A percentile compares a stretch with the other conserved stretches of the same genome.
phyloP scores from a whole-genome alignment of 805 yeast species.

The Candida ipomoeae region DNA sequence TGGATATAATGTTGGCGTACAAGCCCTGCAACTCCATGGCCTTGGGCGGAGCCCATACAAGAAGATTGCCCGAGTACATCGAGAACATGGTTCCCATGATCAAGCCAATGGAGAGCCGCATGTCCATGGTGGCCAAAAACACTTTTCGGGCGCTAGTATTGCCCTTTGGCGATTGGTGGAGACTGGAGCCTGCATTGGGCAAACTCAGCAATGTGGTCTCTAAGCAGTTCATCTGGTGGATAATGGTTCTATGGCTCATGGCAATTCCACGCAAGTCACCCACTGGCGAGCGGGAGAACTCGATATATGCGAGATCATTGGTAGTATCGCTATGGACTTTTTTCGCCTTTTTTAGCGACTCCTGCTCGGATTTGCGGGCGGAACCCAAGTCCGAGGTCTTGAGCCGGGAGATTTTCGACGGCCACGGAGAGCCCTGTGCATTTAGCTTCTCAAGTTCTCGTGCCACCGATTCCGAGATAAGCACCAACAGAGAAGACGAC shows the following conservation, averaged over 20 bases:
- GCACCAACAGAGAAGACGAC: slow-evolving; percentile 72
- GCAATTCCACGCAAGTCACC: slow-evolving; percentile 94
- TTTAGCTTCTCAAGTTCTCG: slow-evolving; percentile 68
- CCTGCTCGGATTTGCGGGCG: slow-evolving; percentile 38
- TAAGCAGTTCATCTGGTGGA: slow-evolving; percentile 81
- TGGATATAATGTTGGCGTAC: slow-evolving; percentile 75
- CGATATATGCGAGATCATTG: slow-evolving; percentile 82
- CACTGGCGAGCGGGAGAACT: slow-evolving; percentile 82
- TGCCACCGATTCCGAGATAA: slow-evolving; percentile 75
- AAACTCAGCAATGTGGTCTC: slow-evolving; percentile 63
- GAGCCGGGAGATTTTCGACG: slow-evolving; percentile 69
- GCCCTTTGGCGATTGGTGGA: slow-evolving; percentile 36
- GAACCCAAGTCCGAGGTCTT: slow-evolving; percentile 85
- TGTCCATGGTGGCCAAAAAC: slow-evolving; percentile 44
- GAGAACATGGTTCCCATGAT: slow-evolving; percentile 77
- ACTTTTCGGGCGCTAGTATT: slow-evolving; percentile 45
- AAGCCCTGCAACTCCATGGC: slow-evolving; percentile 79
- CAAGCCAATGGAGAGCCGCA: slow-evolving; percentile 69
- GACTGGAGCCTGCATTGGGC: slow-evolving; percentile 55
- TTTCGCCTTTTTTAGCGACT: slow-evolving; percentile 14
- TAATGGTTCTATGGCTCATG: slow-evolving; percentile 79
- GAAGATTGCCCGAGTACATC: slow-evolving; percentile 77
- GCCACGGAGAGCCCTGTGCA: slow-evolving; percentile 57
- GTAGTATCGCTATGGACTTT: slow-evolving; percentile 14
- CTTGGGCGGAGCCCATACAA: slow-evolving; percentile 73